A percentile compares a stretch with the other conserved stretches of the same genome.
phyloP scores from a whole-genome alignment of 2,329 filamentous ascomycete species.

The Ceratocystis lukuohia region DNA sequence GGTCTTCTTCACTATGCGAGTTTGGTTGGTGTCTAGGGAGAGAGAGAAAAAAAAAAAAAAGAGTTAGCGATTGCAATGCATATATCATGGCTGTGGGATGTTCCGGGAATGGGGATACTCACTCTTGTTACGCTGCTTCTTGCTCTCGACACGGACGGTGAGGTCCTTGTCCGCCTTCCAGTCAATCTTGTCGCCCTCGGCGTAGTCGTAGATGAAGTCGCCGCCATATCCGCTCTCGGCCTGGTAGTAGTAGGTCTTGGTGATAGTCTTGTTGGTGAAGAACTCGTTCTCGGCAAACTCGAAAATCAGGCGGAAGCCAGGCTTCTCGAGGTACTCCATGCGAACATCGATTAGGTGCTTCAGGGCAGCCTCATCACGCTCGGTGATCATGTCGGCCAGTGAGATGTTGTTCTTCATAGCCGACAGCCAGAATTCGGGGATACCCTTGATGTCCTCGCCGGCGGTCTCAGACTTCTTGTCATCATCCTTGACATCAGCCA shows the following conservation, averaged over 20 bases:
- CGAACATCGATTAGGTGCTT: conserved; percentile 84
- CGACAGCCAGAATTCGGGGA: conserved; percentile 98
- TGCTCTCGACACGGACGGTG: conserved; percentile 90
- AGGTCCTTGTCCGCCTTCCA: conserved; percentile 91
- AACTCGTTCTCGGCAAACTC: conserved; percentile 91
- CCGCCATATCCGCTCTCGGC: conserved; percentile 97
- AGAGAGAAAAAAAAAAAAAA: not conserved
- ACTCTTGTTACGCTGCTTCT: conserved; percentile 99
- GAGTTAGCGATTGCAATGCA: not conserved
- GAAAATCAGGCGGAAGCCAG: conserved; percentile 96
- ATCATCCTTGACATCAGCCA: conserved; percentile 42
- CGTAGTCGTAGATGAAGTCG: conserved; percentile 99
- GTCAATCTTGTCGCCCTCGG: conserved; percentile 93
- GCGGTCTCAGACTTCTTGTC: conserved; percentile 40
- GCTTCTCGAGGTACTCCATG: conserved; percentile 98
- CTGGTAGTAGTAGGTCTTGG: conserved; percentile 98
- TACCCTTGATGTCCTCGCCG: conserved; percentile 52
- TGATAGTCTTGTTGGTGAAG: conserved; percentile 94
- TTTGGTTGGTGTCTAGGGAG: conserved; percentile 84
- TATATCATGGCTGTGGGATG: conserved; percentile 15
- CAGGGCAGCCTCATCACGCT: conserved; percentile 86
- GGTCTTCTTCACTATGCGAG: conserved; percentile 96
- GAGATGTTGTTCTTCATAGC: conserved; percentile 99
- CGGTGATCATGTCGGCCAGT: conserved; percentile 95
- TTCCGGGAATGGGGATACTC: conserved; percentile 26